Conservation (phyloP, 2,329 filamentous ascomycete genomes). For the Domatiomyces globalis region DNA sequence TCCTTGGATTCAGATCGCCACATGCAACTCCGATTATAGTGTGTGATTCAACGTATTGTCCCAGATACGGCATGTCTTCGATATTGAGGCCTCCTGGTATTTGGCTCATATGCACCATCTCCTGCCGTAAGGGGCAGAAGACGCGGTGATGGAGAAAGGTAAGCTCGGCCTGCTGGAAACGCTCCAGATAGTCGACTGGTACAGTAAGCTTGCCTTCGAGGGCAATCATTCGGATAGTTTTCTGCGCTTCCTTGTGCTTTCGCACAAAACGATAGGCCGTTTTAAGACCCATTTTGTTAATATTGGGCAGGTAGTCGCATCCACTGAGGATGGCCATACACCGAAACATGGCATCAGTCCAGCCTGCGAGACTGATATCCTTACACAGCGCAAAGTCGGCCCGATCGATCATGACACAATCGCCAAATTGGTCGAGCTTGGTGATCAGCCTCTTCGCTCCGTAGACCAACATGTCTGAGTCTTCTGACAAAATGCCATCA, state of each 20-base stretch:
- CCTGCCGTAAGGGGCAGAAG: slow-evolving; percentile 60
- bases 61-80: slow-evolving; percentile 68
- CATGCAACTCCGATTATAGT: slow-evolving; percentile 59
- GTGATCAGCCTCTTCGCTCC: slow-evolving; percentile 81
- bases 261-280: slow-evolving; percentile 82
- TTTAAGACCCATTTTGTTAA: slow-evolving; percentile 78
- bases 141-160: slow-evolving; percentile 94
- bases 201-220: slow-evolving; percentile 78
- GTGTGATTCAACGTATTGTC: slow-evolving; percentile 52
- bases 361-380: slow-evolving; percentile 77
- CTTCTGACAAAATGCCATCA: slow-evolving; percentile 81
- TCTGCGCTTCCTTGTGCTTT: slow-evolving; percentile 78
- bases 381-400: slow-evolving; percentile 77
- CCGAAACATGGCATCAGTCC: slow-evolving; percentile 82
- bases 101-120: slow-evolving; percentile 61
- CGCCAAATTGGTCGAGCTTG: slow-evolving; percentile 86
- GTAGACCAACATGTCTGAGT: slow-evolving; percentile 91
- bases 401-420: slow-evolving; percentile 82
- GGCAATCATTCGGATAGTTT: slow-evolving; percentile 64
- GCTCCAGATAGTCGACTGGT: slow-evolving; percentile 64
- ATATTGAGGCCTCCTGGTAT: slow-evolving; percentile 49
- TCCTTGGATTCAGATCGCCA: slow-evolving; percentile 80
- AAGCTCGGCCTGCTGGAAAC: slow-evolving; percentile 73
- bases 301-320: slow-evolving; percentile 83
- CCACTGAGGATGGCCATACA: slow-evolving; percentile 94